Base-by-base conservation (phyloP, 2,329 filamentous ascomycete genomes). In the Raffaelea deltoideospora region DNA sequence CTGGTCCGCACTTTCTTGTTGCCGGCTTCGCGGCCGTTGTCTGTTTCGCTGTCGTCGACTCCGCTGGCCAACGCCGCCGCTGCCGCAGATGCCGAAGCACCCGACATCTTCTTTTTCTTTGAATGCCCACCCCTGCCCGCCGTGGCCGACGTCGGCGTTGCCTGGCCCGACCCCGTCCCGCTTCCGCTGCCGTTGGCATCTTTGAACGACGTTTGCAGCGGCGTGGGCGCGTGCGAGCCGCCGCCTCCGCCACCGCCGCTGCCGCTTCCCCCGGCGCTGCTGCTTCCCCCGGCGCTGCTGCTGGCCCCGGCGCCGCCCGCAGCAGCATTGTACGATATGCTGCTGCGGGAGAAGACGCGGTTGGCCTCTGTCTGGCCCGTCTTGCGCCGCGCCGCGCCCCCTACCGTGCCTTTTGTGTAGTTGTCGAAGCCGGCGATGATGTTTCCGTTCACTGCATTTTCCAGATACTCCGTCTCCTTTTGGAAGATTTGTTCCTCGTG, bases 361-460 rank as follows among this genome's bases (percentile, higher is more conserved):
- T 85, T 81, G 47, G 72, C 68, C 36, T 87, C 82, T 42, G 66
- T 67, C 34, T 79, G 62, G 5, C 71, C 70, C 19, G 69, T 66
- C 54, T 80, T 72, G 50, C 76, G 71, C 51, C 79, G 65, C 10
- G 76, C 67, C 4, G 69, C 68, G 2, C 67, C 64, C n/a, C 74
- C 72, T 9, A 72, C 69, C 15, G 69, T 71, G 37, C 84, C 87
- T 58, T 98, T 98, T 65, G 94, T 92, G 61, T 96, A 98, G 54
- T 86, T 92, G 57, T 98, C 90, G 57, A 98, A 98, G 18, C 90
- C 90, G 34, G 83, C 86, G 55, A 98, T 88, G 53, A 98, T 96
- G 61, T 98, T 98, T 31, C 90, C 90, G 48, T 68, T 75, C 13
- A 77, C 79, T 5, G 86, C 92, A 50, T 85, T 85, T 56, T 96